Base-by-base conservation (phyloP, 2,329 filamentous ascomycete genomes). In the Penicillium sp. region DNA sequence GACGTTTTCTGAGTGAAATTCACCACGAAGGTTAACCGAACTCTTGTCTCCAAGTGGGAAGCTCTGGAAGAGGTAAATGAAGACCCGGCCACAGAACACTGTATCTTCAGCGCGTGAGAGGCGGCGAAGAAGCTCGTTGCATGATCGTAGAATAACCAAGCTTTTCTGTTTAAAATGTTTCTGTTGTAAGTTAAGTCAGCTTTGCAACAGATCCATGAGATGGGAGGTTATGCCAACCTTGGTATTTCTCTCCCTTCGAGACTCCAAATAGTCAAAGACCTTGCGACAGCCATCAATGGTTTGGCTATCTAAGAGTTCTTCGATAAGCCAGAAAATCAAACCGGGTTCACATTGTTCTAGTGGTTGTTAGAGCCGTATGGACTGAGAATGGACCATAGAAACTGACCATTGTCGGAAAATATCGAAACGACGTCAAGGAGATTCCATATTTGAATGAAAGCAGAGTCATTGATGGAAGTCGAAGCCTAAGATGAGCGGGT, bases 11-110 rank as follows among this genome's bases (percentile, higher is more conserved):
- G 89, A 85, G 67, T 99, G 94, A 63, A 94, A 99, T 75, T 97
- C 93, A 63, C 94, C 94, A 47, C 94, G 85, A 36, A 97, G 80
- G 68, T 99, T 99, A 46, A 99, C 94, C 0, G 94, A 97, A 70
- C 94, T 97, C 70, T 93, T 94, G 74, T 99, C 95, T 30, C 93
- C 93, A 0, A 99, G 80, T 1, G 94, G 94, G 67, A 99, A 97
- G 71, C 91, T 96, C 72, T 99, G 94, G 73, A 97, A 99, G 69
- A 99, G 84, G 73, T 97, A 99, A 60, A 99, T 97, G 73, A 97
- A 97, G 26, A 99, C 94, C 36, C 94, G 84, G 14, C 94, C 94
- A 68, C 94, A 99, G 70, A 99, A 99, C 0, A 95, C 91, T 0
- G 94, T 95, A 72, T 99, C 94, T 71, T 97, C 92, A 4, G 94